Conservation (phyloP, 1,284 basidiomycete genomes). For the Austroboletus niveus region DNA sequence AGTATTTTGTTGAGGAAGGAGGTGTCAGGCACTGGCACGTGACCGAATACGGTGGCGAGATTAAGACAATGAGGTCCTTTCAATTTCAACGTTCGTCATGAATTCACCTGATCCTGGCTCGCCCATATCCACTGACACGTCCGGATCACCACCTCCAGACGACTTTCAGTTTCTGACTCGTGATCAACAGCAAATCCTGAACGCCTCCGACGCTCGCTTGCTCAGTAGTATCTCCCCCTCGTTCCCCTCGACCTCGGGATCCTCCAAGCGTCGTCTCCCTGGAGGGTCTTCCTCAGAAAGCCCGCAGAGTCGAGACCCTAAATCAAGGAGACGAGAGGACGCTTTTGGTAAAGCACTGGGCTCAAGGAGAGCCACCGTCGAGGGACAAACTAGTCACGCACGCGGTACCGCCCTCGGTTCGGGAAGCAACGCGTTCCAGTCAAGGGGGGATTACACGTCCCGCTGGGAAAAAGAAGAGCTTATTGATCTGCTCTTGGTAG, state of each 20-base stretch:
- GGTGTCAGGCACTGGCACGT: slow-evolving; percentile 27
- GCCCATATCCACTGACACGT: slow-evolving; percentile 35
- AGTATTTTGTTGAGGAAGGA: no score
- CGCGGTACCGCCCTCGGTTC: slow-evolving; percentile 13
- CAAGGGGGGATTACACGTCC: slow-evolving; percentile 29
- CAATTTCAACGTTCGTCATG: slow-evolving; percentile 16
- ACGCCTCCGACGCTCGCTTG: slow-evolving; percentile 20
- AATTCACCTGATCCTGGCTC: slow-evolving; percentile 35
- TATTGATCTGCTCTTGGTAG: slow-evolving; percentile 38
- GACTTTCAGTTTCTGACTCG: slow-evolving; percentile 33
- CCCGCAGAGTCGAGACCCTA: slow-evolving; percentile 36
- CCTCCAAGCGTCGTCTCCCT: slow-evolving; percentile 42
- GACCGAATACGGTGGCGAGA: slow-evolving; percentile 1
- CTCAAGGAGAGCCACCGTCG: slow-evolving; percentile 21
- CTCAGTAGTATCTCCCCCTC: slow-evolving; percentile 19
- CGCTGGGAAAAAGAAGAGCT: slow-evolving; percentile 41
- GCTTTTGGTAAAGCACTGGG: slow-evolving; percentile 20
- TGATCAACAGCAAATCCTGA: slow-evolving; percentile 28
- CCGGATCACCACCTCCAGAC: slow-evolving; percentile 34
- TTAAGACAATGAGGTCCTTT: not conserved
- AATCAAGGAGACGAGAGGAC: slow-evolving; percentile 43
- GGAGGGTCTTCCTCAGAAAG: slow-evolving; percentile 35
- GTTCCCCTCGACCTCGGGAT: slow-evolving; percentile 18
- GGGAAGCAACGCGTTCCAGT: slow-evolving; percentile 21
- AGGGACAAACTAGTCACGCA: slow-evolving; percentile 23